Conservation (phyloP, 345 rosid species). For the Salix koriyanagi region DNA sequence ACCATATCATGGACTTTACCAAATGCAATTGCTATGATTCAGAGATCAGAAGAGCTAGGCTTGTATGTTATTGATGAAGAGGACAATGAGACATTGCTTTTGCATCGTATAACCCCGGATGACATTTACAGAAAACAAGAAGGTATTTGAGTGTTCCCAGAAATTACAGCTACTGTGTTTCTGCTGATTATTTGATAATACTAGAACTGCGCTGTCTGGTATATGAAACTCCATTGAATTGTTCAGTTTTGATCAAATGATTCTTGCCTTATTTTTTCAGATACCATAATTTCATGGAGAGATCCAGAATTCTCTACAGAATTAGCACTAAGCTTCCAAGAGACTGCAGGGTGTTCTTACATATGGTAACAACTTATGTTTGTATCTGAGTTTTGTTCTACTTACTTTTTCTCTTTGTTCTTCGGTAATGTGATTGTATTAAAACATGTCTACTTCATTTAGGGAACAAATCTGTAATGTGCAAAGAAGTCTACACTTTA, state of each 20-base stretch:
- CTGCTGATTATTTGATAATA: not conserved
- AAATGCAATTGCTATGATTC: conserved; percentile 17
- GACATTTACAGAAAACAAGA: conserved; percentile 84
- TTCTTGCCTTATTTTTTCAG: conserved; percentile 34
- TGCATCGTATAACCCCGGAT: conserved; percentile 73
- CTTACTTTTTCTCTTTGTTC: not conserved
- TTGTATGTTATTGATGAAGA: conserved; percentile 83
- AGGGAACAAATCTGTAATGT: conserved; percentile 86
- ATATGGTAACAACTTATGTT: conserved; percentile 53
- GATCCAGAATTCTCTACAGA: conserved; percentile 85
- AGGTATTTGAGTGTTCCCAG: conserved; percentile 44
- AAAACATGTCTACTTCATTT: conserved; percentile 11
- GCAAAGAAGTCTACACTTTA: conserved; percentile 83
- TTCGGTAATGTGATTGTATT: not conserved
- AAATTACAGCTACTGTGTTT: not conserved
- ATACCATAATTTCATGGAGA: conserved; percentile 97
- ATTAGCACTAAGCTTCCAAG: conserved; percentile 96
- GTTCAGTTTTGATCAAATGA: conserved; percentile 1
- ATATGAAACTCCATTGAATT: not conserved
- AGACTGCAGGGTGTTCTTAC: conserved; percentile 84
- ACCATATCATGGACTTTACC: not conserved
- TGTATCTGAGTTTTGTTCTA: not conserved
- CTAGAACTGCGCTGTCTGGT: not conserved
- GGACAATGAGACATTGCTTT: conserved; percentile 69
- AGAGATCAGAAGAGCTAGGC: conserved; percentile 76